Evolutionary conservation across 1,284 basidiomycete species (phyloP), one percentile per base, ranked within the genome.

Genomic region (Microbotryum saponariae): DNA sequence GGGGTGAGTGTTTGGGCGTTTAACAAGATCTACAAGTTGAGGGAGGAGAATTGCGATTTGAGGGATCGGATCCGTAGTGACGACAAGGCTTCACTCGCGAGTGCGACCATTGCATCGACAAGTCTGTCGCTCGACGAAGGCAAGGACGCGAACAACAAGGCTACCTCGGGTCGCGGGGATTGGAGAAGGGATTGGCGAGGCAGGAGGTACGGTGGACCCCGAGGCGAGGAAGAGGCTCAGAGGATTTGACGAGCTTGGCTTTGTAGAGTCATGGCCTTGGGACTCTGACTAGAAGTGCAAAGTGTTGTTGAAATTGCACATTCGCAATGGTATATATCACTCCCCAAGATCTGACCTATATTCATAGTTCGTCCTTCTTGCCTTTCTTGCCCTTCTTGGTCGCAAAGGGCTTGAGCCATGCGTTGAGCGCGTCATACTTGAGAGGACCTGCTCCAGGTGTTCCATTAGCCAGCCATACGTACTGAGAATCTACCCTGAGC

Each of bases 401-500:
- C 2, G 61, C 58, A 37, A 62, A 60, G 4, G 59, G 61, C 25
- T 56, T 55, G 14, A 68, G 51, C 59, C 65, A 68, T 2, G 57
- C 54, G 12, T 53, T 56, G 18, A 68, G 46, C 44, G 62, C 62
- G 51, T 68, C 64, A 51, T 68, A 68, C 55, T 68, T 68, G 61
- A 68, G 60, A 21, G 64, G 54, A 20, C 66, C 66, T 68, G 59
- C 6, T 10, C 16, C 25, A 6, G 9, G 14, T 20, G 31, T 14
- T 7, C 42, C 18, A 29, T 12, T 14, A 29, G 50, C 10, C 50
- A 42, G 27, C 20, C 10, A 52, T 25, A 20, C 42, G n/a, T 27
- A 6, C 9, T 9, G 33, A 23, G 6, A 16, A 21, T 25, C 12
- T 20, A 9, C 2, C 14, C 1, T 21, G 18, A 9, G 21, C 2